Evolutionary conservation across 2,329 filamentous ascomycete species (phyloP).

Genomic region (Aureobasidium sp.): DNA sequence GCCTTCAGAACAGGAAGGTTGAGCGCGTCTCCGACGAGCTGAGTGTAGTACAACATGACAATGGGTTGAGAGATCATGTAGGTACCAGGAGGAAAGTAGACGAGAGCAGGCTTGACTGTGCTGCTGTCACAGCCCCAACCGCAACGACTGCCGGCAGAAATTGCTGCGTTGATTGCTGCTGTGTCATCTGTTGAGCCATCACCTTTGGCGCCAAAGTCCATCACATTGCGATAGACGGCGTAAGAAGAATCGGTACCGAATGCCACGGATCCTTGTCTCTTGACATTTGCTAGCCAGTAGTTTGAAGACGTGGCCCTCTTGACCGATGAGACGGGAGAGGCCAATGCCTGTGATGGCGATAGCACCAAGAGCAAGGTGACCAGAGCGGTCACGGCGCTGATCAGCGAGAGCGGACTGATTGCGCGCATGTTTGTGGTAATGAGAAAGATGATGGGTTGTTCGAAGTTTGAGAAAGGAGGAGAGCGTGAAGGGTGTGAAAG

Average conservation of each 20-base stretch:
- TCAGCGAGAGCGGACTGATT: slow-evolving; percentile 7
- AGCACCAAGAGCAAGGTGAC: slow-evolving; percentile 6
- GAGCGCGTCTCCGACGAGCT: neutral
- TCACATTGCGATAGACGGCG: slow-evolving; percentile 49
- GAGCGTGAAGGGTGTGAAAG: slow-evolving; percentile 11
- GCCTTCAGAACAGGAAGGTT: neutral
- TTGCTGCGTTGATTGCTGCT: slow-evolving; percentile 75
- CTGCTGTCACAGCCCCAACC: slow-evolving; percentile 73
- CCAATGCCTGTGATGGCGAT: slow-evolving; percentile 3
- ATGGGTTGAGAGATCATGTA: neutral
- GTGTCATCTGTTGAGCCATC: slow-evolving; percentile 74
- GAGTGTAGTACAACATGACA: neutral
- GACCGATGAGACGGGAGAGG: slow-evolving; percentile 3
- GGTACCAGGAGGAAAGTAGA: neutral
- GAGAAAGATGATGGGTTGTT: slow-evolving; percentile 1
- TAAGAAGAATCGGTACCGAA: slow-evolving; percentile 53
- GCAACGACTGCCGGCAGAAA: slow-evolving; percentile 70
- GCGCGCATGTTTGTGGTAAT: slow-evolving; percentile 5
- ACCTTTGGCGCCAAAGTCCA: slow-evolving; percentile 37
- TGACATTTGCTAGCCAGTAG: slow-evolving; percentile 66
- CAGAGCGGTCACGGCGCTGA: slow-evolving; percentile 5
- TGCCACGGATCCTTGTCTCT: slow-evolving; percentile 59
- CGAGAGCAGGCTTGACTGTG: slow-evolving; percentile 43
- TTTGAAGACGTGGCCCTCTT: slow-evolving; percentile 27
- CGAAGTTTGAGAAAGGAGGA: slow-evolving; percentile 8